phyloP scores from a whole-genome alignment of 2,329 filamentous ascomycete genomes.

The Diaporthe helianthi region DNA sequence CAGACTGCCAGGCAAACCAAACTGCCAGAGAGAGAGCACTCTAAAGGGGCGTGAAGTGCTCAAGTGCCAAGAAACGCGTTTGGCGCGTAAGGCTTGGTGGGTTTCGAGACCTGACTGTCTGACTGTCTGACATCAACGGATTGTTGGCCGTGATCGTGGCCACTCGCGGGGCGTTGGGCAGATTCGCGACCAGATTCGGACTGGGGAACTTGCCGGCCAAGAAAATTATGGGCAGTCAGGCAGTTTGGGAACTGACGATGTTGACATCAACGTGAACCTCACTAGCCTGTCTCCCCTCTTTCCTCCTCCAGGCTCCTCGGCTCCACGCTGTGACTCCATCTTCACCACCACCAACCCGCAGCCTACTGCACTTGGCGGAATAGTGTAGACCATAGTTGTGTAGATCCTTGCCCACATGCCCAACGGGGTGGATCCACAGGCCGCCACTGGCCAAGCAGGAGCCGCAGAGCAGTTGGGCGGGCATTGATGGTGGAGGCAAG shows the following conservation, averaged over 20 bases:
- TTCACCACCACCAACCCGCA: not conserved
- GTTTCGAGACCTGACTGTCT: not conserved
- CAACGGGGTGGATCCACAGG: not conserved
- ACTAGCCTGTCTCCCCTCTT: no score
- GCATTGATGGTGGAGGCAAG: not conserved
- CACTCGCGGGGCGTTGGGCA: no score
- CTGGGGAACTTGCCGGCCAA: not conserved
- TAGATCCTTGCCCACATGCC: not conserved
- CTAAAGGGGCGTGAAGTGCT: not conserved
- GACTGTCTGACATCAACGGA: no score
- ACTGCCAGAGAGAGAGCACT: no score
- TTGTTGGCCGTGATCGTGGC: not conserved
- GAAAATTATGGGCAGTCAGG: not conserved
- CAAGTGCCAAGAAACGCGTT: constrained; percentile 16
- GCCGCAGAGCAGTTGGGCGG: no score
- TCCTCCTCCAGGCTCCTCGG: not conserved
- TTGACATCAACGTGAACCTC: constrained; percentile 21
- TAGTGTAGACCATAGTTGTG: not conserved
- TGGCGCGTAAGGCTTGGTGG: constrained; percentile 11
- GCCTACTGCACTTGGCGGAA: not conserved
- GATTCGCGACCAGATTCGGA: constrained; percentile 1
- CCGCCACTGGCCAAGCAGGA: not conserved
- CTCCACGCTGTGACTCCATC: constrained; percentile 1
- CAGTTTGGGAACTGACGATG: constrained; percentile 12
- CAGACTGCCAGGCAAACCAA: not conserved